phyloP scores from a whole-genome alignment of 495 filamentous ascomycete species.

The Cladorrhinum samala region DNA sequence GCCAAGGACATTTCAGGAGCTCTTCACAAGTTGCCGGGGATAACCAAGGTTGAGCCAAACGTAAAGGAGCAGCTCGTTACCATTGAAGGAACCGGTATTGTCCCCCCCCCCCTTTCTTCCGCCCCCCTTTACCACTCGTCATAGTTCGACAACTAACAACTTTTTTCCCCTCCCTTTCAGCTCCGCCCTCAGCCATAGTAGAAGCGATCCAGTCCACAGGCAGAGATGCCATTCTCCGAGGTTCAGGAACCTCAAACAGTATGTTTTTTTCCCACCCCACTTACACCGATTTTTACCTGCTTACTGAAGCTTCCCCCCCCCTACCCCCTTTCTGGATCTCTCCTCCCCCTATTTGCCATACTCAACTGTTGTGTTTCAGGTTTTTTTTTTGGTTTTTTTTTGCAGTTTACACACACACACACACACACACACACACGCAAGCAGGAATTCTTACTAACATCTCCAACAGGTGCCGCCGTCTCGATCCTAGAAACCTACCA shows the following conservation, averaged over 20 bases:
- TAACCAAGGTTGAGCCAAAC: conserved; percentile 60
- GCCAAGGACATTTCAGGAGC: conserved; percentile 75
- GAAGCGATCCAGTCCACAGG: conserved; percentile 83
- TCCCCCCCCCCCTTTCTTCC: neutral
- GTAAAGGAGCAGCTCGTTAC: conserved; percentile 61
- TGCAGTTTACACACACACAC: too few species aligned
- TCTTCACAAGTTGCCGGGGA: conserved; percentile 65
- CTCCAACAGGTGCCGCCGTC: conserved; percentile 77
- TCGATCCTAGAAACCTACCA: conserved; percentile 93
- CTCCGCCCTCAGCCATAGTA: conserved; percentile 83
- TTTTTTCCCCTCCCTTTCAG: conserved; percentile 28
- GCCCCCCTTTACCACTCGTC: too few species aligned
- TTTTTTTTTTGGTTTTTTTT: too few species aligned
- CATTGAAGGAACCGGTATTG: conserved; percentile 60
- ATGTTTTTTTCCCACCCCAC: conserved; percentile 9
- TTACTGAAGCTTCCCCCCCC: too few species aligned
- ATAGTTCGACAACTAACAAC: too few species aligned
- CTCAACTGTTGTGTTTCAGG: too few species aligned
- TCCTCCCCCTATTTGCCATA: too few species aligned
- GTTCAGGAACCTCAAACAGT: conserved; percentile 81
- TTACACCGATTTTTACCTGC: neutral
- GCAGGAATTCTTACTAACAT: too few species aligned
- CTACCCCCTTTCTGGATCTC: too few species aligned
- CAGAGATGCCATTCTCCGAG: conserved; percentile 88
- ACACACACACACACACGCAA: too few species aligned